These are phyloP conservation scores for Mycosphaerella arachidis DNA, from an alignment of 2,329 filamentous ascomycete species.

Conservation along the genomic window DNA sequence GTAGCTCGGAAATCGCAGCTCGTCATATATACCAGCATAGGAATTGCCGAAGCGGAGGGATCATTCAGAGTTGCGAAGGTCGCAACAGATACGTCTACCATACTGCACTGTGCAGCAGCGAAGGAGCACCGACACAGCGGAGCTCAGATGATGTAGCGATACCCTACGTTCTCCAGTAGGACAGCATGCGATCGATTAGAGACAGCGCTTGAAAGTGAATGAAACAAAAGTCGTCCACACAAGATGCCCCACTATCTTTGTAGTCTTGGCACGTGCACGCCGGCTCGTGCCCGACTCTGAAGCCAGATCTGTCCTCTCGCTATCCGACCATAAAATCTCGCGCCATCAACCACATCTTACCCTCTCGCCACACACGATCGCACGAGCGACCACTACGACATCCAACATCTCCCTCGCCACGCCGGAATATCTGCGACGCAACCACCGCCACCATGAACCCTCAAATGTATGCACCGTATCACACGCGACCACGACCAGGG, in stretches of 20 bases:
- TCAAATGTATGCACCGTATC: constrained; percentile 27
- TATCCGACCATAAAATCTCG: neutral
- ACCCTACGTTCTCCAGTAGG: neutral
- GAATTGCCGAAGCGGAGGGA: neutral
- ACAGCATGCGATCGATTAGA: neutral
- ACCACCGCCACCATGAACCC: constrained; percentile 30
- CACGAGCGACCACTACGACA: neutral
- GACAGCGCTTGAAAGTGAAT: neutral
- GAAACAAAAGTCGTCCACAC: neutral
- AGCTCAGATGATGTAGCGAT: neutral
- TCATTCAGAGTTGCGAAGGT: neutral
- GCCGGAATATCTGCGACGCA: neutral
- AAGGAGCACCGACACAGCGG: neutral
- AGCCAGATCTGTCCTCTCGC: neutral
- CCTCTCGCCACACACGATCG: neutral
- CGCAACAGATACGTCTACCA: neutral
- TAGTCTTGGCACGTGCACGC: neutral
- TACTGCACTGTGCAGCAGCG: neutral
- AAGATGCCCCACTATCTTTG: neutral
- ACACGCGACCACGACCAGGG: constrained; percentile 6
- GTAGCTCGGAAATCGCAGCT: neutral
- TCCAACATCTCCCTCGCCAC: too few relatives aligned
- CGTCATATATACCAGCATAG: neutral
- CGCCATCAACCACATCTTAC: neutral
- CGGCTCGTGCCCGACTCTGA: neutral